A percentile compares a stretch with the other conserved stretches of the same genome.
Evolutionary conservation across 2,329 filamentous ascomycete genomes (phyloP).

Genomic region (Exophiala calicioides): DNA sequence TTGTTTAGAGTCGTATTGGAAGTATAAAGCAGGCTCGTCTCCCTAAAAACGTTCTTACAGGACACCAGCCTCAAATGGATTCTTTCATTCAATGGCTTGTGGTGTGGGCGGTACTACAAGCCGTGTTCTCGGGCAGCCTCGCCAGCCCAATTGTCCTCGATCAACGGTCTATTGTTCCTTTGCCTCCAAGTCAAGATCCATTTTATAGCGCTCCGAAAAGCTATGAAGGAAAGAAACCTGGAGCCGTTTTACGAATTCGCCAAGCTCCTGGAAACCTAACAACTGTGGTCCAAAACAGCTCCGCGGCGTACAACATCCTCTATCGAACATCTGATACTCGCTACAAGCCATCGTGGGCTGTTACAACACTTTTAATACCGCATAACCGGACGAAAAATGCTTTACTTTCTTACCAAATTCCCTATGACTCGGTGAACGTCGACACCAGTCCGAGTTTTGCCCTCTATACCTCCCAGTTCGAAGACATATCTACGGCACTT

Average conservation of each 20-base stretch:
- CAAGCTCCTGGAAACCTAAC: slow-evolving; percentile 32
- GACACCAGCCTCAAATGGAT: no score
- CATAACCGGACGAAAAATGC: slow-evolving; percentile 33
- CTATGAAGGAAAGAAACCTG: slow-evolving; percentile 33
- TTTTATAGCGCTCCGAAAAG: slow-evolving; percentile 35
- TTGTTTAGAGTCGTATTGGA: no score
- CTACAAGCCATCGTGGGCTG: slow-evolving; percentile 40
- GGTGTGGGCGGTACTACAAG: no score
- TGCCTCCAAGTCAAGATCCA: slow-evolving; percentile 28
- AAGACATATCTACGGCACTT: slow-evolving; percentile 41
- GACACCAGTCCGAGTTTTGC: slow-evolving; percentile 35
- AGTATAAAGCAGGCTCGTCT: no score
- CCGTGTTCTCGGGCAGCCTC: no score
- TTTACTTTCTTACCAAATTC: slow-evolving; percentile 48
- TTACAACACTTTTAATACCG: slow-evolving; percentile 40
- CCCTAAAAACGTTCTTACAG: no score
- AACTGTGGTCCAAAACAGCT: slow-evolving; percentile 5
- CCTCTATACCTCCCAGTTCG: slow-evolving; percentile 37
- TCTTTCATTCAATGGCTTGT: no score
- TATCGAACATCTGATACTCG: slow-evolving; percentile 44
- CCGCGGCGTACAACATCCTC: slow-evolving; percentile 39
- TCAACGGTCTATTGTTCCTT: no score
- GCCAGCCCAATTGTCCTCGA: no score
- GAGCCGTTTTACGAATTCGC: slow-evolving; percentile 34
- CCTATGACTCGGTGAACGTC: slow-evolving; percentile 34